Evolutionary conservation across 352 stramenopile genomes (phyloP).

Genomic region (Globisporangium spinosum): DNA sequence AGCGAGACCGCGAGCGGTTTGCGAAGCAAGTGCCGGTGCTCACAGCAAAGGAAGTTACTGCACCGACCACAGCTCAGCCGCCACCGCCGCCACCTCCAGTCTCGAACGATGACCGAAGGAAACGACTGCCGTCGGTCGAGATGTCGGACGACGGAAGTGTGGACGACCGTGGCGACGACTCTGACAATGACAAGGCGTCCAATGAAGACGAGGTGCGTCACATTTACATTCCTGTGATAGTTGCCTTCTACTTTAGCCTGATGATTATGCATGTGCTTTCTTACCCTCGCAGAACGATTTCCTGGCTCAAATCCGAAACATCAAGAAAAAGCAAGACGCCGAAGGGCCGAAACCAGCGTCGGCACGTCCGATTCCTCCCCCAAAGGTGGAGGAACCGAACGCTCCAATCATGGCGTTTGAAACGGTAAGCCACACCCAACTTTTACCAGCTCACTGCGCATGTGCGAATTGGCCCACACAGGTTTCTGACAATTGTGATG

Average conservation of each 20-base stretch:
- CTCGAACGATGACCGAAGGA: conserved; percentile 29
- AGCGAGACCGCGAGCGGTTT: conserved; percentile 63
- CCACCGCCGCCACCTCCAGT: conserved; percentile 44
- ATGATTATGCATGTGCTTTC: background rate
- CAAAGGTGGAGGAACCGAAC: conserved; percentile 47
- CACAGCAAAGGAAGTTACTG: conserved; percentile 73
- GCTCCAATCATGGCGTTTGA: conserved; percentile 66
- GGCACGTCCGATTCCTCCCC: conserved; percentile 22
- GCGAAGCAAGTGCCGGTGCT: conserved; percentile 73
- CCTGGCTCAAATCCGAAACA: conserved; percentile 73
- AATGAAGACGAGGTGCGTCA: conserved; percentile 59
- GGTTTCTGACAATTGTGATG: conserved; percentile 7
- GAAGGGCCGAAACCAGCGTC: conserved; percentile 25
- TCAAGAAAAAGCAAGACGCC: conserved; percentile 79
- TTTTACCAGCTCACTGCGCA: background rate
- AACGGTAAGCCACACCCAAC: conserved; percentile 27
- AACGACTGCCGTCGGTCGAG: conserved; percentile 59
- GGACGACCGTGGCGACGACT: conserved; percentile 32
- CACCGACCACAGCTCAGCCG: conserved; percentile 13
- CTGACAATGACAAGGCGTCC: conserved; percentile 50
- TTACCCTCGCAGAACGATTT: conserved; percentile 50
- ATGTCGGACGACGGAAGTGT: conserved; percentile 84
- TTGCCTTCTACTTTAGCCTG: background rate
- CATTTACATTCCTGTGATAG: background rate
- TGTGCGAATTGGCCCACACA: background rate